phyloP scores from a whole-genome alignment of 2,329 filamentous ascomycete genomes.

The Ophiosphaerella herpotricha region DNA sequence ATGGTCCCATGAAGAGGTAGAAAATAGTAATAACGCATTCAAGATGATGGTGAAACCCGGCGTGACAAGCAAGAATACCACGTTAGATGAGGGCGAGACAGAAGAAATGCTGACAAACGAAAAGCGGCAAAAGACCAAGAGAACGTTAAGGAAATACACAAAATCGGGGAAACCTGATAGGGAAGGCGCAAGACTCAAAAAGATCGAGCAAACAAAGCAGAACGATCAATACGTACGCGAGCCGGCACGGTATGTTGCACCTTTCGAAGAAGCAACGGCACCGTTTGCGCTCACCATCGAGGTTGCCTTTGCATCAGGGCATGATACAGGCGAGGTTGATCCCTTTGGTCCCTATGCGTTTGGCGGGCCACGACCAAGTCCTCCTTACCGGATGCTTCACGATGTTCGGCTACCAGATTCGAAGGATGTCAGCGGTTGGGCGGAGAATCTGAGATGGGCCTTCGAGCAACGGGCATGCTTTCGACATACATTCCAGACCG shows the following conservation, averaged over 20 bases:
- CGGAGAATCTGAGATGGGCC: constrained; percentile 32
- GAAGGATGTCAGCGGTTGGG: constrained; percentile 26
- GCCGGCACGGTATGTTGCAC: constrained; percentile 8
- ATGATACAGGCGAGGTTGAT: constrained; percentile 7
- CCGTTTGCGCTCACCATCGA: background rate
- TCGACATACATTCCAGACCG: constrained; percentile 5
- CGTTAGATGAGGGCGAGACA: background rate
- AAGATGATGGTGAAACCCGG: background rate
- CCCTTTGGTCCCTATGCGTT: constrained; percentile 22
- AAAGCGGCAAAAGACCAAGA: background rate
- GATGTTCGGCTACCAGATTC: constrained; percentile 12
- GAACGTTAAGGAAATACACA: background rate
- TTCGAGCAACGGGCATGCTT: constrained; percentile 21
- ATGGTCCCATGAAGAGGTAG: background rate
- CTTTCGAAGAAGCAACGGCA: background rate
- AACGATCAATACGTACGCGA: background rate
- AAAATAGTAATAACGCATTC: background rate
- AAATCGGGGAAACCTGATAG: background rate
- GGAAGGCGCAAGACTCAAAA: background rate
- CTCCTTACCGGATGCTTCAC: constrained; percentile 25
- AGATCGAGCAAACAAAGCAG: background rate
- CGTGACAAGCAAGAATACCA: background rate
- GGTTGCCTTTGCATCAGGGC: constrained; percentile 4
- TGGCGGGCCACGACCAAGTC: constrained; percentile 16
- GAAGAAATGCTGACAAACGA: background rate